Base-by-base conservation (phyloP, 2,329 filamentous ascomycete genomes). In the Alternaria consortialis region DNA sequence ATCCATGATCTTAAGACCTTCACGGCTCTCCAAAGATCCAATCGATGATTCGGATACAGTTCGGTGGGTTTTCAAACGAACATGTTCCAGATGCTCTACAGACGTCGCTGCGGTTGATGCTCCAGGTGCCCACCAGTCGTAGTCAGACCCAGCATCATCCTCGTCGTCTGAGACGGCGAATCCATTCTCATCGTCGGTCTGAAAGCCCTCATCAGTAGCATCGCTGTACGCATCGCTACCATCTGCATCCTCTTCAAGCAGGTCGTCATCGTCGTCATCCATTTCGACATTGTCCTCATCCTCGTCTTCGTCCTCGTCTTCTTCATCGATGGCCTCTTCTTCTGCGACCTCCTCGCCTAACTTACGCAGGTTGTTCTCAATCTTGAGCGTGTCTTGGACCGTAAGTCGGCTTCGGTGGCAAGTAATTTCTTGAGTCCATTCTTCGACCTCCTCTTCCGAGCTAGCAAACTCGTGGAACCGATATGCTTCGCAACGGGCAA, bases 391-490 rank as follows among this genome's bases (percentile, higher is more conserved):
- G 75, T 98, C 95, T 68, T 90, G 89, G 66, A 99, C 90, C 4
- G 94, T 98, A 39, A 99, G 84, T 72, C 92, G 93, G 51, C 85
- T 85, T 57, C 85, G 85, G 66, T 88, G 83, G 32, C 87, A 86
- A 7, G 86, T 84, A 34, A 87, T 83, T 71, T 92, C 90, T 57
- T 90, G 88, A 31, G 96, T 92, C 95, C 95, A 99, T 71, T 97
- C 94, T 59, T 97, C 94, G 63, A 95, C 91, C 60, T 92, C 88
- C 40, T 90, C 92, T 60, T 92, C 88, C 51, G 92, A 93, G 75
- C 91, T 93, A 43, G 92, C 94, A 77, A 98, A 98, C 73, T 97
- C 94, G 76, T 97, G 92, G 75, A 97, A 98, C 50, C 84, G 80
- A 44, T 80, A 81, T n/a, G 83, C 82, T 71, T 84, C 82, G 82